phyloP scores from a whole-genome alignment of 2,329 filamentous ascomycete genomes.

The Seiridium cupressi region DNA sequence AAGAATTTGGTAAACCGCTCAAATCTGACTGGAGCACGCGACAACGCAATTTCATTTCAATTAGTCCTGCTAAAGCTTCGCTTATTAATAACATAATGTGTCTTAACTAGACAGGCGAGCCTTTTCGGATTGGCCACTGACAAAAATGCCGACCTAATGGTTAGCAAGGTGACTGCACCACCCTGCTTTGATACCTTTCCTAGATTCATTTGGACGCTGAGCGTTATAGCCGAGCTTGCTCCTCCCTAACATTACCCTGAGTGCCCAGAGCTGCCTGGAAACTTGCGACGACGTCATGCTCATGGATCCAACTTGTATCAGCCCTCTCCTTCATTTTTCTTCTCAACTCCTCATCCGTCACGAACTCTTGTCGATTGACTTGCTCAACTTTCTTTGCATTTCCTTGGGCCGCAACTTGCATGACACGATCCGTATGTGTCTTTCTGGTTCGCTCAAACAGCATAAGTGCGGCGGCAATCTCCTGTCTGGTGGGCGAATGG shows the following conservation, averaged over 20 bases:
- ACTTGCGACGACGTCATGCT: not conserved
- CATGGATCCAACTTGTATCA: conserved; percentile 6
- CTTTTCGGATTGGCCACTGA: too few relatives aligned
- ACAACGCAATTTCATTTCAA: too few relatives aligned
- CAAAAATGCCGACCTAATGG: too few relatives aligned
- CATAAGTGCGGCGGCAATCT: not conserved
- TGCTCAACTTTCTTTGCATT: not conserved
- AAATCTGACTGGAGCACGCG: too few relatives aligned
- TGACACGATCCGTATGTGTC: conserved; percentile 3
- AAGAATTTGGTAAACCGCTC: too few relatives aligned
- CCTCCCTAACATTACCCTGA: not conserved
- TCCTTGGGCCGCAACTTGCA: not conserved
- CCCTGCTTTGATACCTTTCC: too few relatives aligned
- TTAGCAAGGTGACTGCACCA: too few relatives aligned
- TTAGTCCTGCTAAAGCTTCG: too few relatives aligned
- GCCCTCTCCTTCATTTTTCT: not conserved
- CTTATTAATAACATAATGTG: too few relatives aligned
- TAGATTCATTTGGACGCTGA: not conserved
- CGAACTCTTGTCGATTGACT: not conserved
- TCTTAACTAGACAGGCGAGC: too few relatives aligned
- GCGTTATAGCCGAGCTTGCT: not conserved
- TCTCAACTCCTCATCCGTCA: conserved; percentile 4
- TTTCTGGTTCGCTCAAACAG: conserved; percentile 4
- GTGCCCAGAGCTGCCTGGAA: not conserved
- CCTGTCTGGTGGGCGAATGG: not conserved